Conservation (phyloP, 169 alveolate genomes). For the Eimeria necatrix region DNA sequence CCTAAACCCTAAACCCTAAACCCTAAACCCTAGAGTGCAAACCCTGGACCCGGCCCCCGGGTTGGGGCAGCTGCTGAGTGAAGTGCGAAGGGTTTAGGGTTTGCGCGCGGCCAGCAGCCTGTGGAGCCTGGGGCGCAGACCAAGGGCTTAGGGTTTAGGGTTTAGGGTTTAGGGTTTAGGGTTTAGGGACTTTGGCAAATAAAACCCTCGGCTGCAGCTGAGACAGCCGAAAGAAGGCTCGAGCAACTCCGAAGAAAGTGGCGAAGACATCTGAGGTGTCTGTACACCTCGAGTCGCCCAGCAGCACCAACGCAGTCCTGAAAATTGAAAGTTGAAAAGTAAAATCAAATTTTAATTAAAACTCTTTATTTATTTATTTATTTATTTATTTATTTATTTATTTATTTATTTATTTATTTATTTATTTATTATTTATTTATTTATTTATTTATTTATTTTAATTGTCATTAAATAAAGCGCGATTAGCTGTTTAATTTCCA, state of each 20-base stretch:
- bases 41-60: too few relatives aligned
- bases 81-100: neutral
- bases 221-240: neutral
- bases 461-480: neutral
- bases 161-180: neutral
- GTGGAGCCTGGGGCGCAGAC: neutral
- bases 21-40: too few relatives aligned
- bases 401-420: too few relatives aligned
- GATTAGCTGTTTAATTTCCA: neutral
- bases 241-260: neutral
- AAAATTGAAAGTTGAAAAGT: neutral
- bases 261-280: neutral
- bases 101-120: neutral
- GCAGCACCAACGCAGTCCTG: neutral
- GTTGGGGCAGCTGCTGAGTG: neutral
- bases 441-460: too few relatives aligned
- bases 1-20: too few relatives aligned
- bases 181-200: neutral
- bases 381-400: too few relatives aligned
- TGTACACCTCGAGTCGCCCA: neutral
- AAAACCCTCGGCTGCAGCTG: neutral
- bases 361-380: too few relatives aligned
- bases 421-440: too few relatives aligned
- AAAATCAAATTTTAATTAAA: too few relatives aligned
- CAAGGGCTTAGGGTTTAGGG: neutral